A percentile compares a stretch with the other conserved stretches of the same genome.
phyloP scores from a whole-genome alignment of 768 basidiomycete species.

The Mrakia frigida region DNA sequence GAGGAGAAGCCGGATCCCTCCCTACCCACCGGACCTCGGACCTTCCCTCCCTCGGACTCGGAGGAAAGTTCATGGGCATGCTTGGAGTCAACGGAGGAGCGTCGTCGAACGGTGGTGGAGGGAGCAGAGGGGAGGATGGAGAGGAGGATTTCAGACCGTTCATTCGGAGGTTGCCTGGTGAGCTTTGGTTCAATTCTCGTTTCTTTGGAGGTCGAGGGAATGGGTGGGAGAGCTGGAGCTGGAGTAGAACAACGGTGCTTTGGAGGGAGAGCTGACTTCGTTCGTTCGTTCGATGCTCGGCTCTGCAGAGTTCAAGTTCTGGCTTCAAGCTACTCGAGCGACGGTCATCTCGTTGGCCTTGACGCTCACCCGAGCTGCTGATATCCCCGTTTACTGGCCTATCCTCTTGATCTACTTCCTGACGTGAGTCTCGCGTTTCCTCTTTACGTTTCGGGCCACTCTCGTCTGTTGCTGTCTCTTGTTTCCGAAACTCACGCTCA shows the following conservation, averaged over 20 bases:
- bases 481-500: background rate
- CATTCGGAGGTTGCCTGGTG: slow-evolving; percentile 74
- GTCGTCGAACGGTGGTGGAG: background rate
- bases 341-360: slow-evolving; percentile 72
- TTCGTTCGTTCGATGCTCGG: background rate
- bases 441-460: slow-evolving; percentile 18
- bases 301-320: slow-evolving; percentile 46
- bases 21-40: background rate
- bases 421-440: slow-evolving; percentile 51
- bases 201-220: background rate
- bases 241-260: too few species aligned
- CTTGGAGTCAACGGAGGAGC: slow-evolving; percentile 40
- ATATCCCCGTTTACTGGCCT: slow-evolving; percentile 98
- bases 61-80: slow-evolving; percentile 38
- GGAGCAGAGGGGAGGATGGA: slow-evolving; percentile 45
- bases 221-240: too few species aligned
- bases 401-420: slow-evolving; percentile 97
- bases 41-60: slow-evolving; percentile 8
- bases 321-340: slow-evolving; percentile 87
- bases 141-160: slow-evolving; percentile 98
- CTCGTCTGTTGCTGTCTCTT: background rate
- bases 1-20: slow-evolving; percentile 51
- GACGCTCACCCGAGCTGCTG: slow-evolving; percentile 77
- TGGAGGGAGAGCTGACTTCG: background rate
- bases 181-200: slow-evolving; percentile 21